Conservation (phyloP, 2,329 filamentous ascomycete species). For the Coniochaeta ligniaria region DNA sequence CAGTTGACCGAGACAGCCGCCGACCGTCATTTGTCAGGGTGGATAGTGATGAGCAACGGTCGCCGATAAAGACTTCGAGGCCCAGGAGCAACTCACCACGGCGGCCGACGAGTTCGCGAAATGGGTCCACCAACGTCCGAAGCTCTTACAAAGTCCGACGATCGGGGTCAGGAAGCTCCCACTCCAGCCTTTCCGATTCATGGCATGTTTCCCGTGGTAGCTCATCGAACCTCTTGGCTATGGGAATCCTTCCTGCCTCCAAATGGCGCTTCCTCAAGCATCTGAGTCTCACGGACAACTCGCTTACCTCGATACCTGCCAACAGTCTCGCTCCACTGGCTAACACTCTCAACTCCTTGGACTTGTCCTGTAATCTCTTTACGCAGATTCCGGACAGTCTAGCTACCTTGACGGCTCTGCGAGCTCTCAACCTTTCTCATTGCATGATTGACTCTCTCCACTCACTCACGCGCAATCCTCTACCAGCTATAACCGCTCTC, state of each 20-base stretch:
- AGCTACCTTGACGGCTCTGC: constrained; percentile 76
- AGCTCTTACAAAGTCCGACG: constrained; percentile 70
- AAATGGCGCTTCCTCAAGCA: constrained; percentile 96
- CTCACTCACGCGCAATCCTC: constrained; percentile 74
- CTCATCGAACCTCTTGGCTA: constrained; percentile 67
- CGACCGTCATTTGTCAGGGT: constrained; percentile 37
- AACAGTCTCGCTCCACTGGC: constrained; percentile 74
- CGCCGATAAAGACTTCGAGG: constrained; percentile 36
- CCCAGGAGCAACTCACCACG: constrained; percentile 76
- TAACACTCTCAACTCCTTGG: constrained; percentile 83
- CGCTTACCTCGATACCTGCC: constrained; percentile 70
- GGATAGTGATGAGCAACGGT: constrained; percentile 39
- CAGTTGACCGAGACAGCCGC: constrained; percentile 25
- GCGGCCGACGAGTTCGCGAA: constrained; percentile 69
- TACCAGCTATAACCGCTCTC: constrained; percentile 88
- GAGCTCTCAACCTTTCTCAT: constrained; percentile 86
- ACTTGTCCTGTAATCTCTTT: constrained; percentile 89
- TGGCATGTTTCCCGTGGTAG: constrained; percentile 63
- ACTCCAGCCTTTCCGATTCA: constrained; percentile 66
- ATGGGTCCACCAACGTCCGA: constrained; percentile 59
- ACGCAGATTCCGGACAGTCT: constrained; percentile 90
- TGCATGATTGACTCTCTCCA: constrained; percentile 97
- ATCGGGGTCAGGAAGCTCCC: constrained; percentile 87
- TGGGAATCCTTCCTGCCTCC: constrained; percentile 67
- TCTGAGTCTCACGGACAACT: constrained; percentile 86